Evolutionary conservation across 2,329 filamentous ascomycete genomes (phyloP).

Genomic region (Penicillium capsulatum): DNA sequence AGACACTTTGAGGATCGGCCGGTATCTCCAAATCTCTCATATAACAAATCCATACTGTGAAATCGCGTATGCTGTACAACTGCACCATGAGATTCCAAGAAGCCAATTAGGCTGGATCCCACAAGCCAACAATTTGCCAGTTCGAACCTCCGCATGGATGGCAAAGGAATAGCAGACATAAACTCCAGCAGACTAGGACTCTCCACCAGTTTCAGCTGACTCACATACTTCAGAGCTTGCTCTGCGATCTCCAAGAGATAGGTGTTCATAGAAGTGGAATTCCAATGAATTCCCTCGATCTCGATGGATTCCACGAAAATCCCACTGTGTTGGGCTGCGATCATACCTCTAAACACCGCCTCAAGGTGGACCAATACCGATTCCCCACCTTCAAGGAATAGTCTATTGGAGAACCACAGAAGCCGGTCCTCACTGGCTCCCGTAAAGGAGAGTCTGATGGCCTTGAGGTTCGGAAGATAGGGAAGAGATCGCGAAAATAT

Average conservation of each 20-base stretch:
- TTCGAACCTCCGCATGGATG: neutral
- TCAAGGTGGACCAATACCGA: neutral
- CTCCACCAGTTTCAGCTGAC: neutral
- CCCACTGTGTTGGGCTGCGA: neutral
- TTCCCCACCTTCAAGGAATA: neutral
- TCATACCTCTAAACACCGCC: neutral
- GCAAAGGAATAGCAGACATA: neutral
- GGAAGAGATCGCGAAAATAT: neutral
- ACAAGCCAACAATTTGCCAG: neutral
- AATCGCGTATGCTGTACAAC: neutral
- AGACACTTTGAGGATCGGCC: neutral
- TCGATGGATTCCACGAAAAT: neutral
- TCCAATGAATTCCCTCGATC: neutral
- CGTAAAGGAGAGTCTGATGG: slow-evolving; percentile 1
- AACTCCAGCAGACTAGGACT: neutral
- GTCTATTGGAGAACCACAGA: slow-evolving; percentile 1
- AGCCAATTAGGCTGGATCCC: neutral
- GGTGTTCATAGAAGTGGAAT: neutral
- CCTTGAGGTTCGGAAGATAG: neutral
- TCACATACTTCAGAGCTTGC: neutral
- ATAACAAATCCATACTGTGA: neutral
- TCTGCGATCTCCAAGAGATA: neutral
- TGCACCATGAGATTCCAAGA: neutral
- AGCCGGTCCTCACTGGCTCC: slow-evolving; percentile 1
- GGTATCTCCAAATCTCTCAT: neutral